Evolutionary conservation across 495 filamentous ascomycete species (phyloP).

Genomic region (Neurospora sp.): DNA sequence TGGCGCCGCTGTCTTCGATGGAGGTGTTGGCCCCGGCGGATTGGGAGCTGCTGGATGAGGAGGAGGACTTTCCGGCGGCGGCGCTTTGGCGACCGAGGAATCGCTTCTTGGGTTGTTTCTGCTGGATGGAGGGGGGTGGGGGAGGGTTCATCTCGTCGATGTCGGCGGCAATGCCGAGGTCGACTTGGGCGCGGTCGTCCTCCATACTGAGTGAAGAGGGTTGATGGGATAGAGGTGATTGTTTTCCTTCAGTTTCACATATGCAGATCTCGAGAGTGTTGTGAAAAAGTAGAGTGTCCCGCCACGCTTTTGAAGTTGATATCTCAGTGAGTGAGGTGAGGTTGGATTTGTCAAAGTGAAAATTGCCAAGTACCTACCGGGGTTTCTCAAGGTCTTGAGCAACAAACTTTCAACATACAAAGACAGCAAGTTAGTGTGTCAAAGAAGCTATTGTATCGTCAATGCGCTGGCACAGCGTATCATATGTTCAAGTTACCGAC

Average conservation of each 20-base stretch:
- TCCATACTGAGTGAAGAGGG: constrained; percentile 19
- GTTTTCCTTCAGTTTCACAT: no score
- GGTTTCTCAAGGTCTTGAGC: not conserved
- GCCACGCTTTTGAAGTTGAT: not conserved
- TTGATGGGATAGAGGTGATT: no score
- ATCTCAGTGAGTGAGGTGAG: not conserved
- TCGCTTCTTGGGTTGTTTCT: constrained; percentile 59
- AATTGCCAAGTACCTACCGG: not conserved
- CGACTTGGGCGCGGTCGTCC: constrained; percentile 40
- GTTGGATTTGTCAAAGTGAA: not conserved
- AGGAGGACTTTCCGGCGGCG: constrained; percentile 35
- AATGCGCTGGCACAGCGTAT: not conserved
- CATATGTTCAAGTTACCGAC: not conserved
- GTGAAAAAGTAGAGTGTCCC: not conserved
- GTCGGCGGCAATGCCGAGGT: constrained; percentile 45
- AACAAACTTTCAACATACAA: not conserved
- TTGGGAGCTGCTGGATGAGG: not conserved
- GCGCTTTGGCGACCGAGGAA: constrained; percentile 61
- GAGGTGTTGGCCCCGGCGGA: constrained; percentile 20
- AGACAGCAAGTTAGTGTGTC: not conserved
- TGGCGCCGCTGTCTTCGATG: constrained; percentile 55
- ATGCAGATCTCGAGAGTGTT: not conserved
- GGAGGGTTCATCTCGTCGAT: constrained; percentile 34
- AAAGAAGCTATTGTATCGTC: not conserved
- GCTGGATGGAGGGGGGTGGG: constrained; percentile 9